phyloP scores from a whole-genome alignment of 192 early-diverging fungal species.

The Powellomyces hirtus region DNA sequence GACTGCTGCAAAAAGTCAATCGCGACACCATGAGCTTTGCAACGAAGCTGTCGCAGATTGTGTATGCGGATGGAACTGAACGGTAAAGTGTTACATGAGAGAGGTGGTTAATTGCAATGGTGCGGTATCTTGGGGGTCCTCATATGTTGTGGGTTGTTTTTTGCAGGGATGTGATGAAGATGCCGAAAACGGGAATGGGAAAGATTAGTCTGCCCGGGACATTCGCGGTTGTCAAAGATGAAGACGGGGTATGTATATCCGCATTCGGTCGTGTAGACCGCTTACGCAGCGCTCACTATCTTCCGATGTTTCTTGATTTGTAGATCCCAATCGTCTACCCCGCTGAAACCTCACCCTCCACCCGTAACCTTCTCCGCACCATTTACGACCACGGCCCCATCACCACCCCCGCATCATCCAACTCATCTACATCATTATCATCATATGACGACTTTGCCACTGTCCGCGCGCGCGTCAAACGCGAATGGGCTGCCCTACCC shows the following conservation, averaged over 20 bases:
- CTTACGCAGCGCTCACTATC: neutral
- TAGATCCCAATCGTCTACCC: conserved; percentile 28
- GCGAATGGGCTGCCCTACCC: conserved; percentile 60
- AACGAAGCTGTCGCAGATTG: conserved; percentile 73
- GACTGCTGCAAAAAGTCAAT: conserved; percentile 81
- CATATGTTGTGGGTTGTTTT: neutral
- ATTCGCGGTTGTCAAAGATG: conserved; percentile 43
- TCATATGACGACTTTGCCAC: conserved; percentile 63
- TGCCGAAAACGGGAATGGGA: conserved; percentile 66
- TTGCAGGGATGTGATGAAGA: conserved; percentile 80
- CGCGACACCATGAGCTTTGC: conserved; percentile 85
- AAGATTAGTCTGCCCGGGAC: conserved; percentile 79
- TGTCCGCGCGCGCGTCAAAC: conserved; percentile 51
- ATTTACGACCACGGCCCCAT: neutral
- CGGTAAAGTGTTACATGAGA: conserved; percentile 32
- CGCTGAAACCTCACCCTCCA: neutral
- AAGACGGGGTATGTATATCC: neutral
- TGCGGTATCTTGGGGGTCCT: neutral
- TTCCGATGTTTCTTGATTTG: too few species aligned
- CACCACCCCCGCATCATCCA: conserved; percentile 32
- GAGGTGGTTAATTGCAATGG: neutral
- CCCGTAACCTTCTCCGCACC: neutral
- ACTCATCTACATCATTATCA: conserved; percentile 68
- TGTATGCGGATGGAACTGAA: conserved; percentile 60
- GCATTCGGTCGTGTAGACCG: neutral